phyloP scores from a whole-genome alignment of 2,329 filamentous ascomycete genomes.

The Fusarium sp. region DNA sequence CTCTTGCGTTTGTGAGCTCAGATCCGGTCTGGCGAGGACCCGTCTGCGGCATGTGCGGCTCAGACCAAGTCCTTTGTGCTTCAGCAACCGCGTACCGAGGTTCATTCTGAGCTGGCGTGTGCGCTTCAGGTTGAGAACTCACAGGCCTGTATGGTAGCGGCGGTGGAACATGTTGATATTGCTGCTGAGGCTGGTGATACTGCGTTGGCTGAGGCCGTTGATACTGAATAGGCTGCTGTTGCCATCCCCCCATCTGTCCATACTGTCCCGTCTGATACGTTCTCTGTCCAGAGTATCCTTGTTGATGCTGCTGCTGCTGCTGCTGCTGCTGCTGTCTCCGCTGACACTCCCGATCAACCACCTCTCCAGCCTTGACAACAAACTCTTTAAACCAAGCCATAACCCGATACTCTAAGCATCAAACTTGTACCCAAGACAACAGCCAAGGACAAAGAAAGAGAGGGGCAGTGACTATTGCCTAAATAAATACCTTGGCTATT shows the following conservation, averaged over 20 bases:
- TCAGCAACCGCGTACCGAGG: not conserved
- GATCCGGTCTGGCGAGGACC: too few species aligned
- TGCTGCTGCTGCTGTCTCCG: conserved; percentile 13
- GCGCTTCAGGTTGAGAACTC: not conserved
- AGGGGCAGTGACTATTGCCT: not conserved
- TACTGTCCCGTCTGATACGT: too few species aligned
- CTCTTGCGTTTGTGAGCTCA: not conserved
- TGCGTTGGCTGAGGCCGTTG: not conserved
- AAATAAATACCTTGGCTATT: conserved; percentile 20
- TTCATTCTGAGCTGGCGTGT: not conserved
- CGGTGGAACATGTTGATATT: conserved; percentile 19
- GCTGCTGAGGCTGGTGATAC: conserved; percentile 8
- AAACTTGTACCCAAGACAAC: not conserved
- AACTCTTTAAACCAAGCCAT: conserved; percentile 40
- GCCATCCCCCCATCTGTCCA: not conserved
- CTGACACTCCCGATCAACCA: conserved; percentile 38
- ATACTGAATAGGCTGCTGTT: conserved; percentile 11
- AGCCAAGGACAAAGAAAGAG: not conserved
- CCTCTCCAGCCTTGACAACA: conserved; percentile 39
- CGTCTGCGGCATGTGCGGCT: too few species aligned
- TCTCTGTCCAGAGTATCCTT: not conserved
- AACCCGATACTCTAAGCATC: too few species aligned
- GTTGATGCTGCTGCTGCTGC: conserved; percentile 6
- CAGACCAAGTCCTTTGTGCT: not conserved
- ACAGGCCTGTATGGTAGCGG: conserved; percentile 1